Evolutionary conservation across 768 basidiomycete species (phyloP).

Genomic region (Tricholoma flavovirens): DNA sequence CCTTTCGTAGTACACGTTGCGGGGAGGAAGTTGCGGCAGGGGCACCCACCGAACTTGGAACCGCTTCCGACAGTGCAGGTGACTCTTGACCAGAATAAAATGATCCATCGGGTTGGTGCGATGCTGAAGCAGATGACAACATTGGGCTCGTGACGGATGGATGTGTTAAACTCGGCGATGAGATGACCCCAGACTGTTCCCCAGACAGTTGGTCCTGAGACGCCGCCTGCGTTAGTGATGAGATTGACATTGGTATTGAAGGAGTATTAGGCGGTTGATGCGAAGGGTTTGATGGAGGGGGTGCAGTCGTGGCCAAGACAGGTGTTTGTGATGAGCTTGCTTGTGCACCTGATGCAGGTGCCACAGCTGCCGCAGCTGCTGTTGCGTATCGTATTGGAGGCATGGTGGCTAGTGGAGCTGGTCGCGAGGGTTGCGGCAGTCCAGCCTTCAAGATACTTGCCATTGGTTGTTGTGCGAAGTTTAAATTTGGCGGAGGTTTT

Average conservation of each 20-base stretch:
- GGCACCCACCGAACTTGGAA: conserved; percentile 34
- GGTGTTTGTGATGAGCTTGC: conserved; percentile 33
- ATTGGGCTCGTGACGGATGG: conserved; percentile 78
- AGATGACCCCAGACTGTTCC: conserved; percentile 29
- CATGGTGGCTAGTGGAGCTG: conserved; percentile 50
- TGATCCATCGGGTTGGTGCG: conserved; percentile 62
- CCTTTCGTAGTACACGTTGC: conserved; percentile 45
- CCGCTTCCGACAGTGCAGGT: conserved; percentile 67
- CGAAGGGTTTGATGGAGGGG: conserved; percentile 26
- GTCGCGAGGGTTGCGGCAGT: conserved; percentile 49
- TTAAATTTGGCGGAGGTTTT: conserved; percentile 77
- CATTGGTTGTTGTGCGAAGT: conserved; percentile 76
- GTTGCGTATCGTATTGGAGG: conserved; percentile 88
- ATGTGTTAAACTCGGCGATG: conserved; percentile 84
- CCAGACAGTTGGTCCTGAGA: conserved; percentile 34
- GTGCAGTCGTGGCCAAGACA: conserved; percentile 40
- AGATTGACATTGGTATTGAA: conserved; percentile 33
- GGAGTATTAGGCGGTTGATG: conserved; percentile 32
- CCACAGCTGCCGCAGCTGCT: conserved; percentile 69
- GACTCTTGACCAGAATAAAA: conserved; percentile 70
- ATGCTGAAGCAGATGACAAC: conserved; percentile 65
- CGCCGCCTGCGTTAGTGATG: conserved; percentile 25
- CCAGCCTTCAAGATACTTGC: conserved; percentile 70
- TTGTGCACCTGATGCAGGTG: conserved; percentile 24
- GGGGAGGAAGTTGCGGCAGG: conserved; percentile 59